Evolutionary conservation across 1,139 yeast species (phyloP).

Genomic region (Candida sanyaensis): DNA sequence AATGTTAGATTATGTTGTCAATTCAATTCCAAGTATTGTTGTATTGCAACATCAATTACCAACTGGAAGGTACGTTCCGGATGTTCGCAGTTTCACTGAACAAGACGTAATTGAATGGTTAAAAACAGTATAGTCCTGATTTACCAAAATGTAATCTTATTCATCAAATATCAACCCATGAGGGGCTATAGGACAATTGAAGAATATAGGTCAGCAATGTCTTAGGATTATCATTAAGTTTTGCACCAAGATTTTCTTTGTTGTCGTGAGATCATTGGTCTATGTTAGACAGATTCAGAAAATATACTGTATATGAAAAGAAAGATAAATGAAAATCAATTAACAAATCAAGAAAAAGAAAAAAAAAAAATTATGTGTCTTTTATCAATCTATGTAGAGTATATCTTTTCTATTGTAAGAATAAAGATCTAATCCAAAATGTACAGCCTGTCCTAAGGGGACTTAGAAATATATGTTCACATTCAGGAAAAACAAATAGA

Average conservation of each 20-base stretch:
- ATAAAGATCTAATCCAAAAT: background rate
- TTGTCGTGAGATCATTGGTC: background rate
- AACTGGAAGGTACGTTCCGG: constrained; percentile 49
- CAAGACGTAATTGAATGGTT: constrained; percentile 60
- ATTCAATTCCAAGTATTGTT: constrained; percentile 62
- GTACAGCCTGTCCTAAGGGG: constrained; percentile 2
- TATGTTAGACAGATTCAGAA: background rate
- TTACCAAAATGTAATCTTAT: background rate
- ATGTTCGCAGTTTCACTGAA: constrained; percentile 49
- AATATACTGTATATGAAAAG: no score
- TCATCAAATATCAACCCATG: no score
- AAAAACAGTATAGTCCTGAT: constrained; percentile 13
- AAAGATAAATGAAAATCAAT: no score
- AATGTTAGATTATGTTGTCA: constrained; percentile 58
- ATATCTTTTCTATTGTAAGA: background rate
- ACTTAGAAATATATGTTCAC: background rate
- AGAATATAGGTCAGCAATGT: background rate
- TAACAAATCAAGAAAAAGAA: no score
- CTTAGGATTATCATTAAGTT: background rate
- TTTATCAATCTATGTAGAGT: no score
- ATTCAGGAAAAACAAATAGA: background rate
- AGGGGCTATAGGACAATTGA: background rate
- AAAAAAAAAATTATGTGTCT: no score
- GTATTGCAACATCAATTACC: constrained; percentile 70
- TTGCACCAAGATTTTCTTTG: background rate